phyloP scores from a whole-genome alignment of 2,329 filamentous ascomycete genomes.

The Annulohypoxylon truncatum region DNA sequence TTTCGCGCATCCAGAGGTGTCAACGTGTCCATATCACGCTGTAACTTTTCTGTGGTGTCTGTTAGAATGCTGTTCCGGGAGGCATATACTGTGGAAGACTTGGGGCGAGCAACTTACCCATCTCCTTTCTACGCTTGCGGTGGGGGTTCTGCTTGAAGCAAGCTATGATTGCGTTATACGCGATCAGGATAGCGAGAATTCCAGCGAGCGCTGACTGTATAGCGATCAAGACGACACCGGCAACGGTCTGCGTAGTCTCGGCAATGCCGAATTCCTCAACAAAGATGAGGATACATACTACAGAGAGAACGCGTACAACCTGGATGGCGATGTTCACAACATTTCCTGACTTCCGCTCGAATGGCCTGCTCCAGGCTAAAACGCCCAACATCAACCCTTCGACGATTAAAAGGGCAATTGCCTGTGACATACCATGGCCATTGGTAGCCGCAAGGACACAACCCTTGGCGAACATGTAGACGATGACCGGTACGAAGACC shows the following conservation, averaged over 20 bases:
- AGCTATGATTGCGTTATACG: constrained; percentile 85
- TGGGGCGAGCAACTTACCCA: constrained; percentile 70
- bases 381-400: constrained; percentile 83
- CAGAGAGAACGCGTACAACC: constrained; percentile 86
- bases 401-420: constrained; percentile 80
- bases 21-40: constrained; percentile 81
- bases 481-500: constrained; percentile 89
- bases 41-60: constrained; percentile 77
- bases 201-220: constrained; percentile 88
- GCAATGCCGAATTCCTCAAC: constrained; percentile 91
- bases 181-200: constrained; percentile 85
- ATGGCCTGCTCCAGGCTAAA: constrained; percentile 87
- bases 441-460: constrained; percentile 86
- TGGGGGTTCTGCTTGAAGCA: constrained; percentile 92
- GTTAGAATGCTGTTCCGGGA: constrained; percentile 61
- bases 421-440: constrained; percentile 85
- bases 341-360: constrained; percentile 86
- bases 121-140: constrained; percentile 86
- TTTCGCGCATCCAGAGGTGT: constrained; percentile 90
- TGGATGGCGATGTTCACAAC: constrained; percentile 95
- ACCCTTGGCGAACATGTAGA: constrained; percentile 92
- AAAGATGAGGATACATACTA: constrained; percentile 90
- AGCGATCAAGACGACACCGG: constrained; percentile 92
- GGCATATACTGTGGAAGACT: constrained; percentile 18
- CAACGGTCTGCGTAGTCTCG: constrained; percentile 93